Evolutionary conservation across 176 grass and related monocot species (phyloP).

Genomic region (Alopecurus myosuroides): DNA sequence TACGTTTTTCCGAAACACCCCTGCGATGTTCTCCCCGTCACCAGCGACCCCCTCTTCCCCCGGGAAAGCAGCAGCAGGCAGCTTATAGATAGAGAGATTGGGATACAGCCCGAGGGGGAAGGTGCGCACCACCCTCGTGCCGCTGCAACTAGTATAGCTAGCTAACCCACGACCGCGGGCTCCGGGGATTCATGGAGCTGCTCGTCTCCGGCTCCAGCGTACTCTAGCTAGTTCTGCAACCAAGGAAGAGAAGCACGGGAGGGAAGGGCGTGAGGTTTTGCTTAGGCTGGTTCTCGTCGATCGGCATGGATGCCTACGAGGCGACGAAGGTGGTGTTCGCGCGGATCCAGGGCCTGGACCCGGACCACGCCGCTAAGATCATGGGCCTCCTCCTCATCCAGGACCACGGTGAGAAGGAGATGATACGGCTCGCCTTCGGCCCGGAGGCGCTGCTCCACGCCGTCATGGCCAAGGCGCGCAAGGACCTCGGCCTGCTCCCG

Average conservation of each 20-base stretch:
- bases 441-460: constrained; percentile 79
- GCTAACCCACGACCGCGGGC: neutral
- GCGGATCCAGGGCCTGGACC: constrained; percentile 89
- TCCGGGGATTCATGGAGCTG: constrained; percentile 30
- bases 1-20: neutral
- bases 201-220: neutral
- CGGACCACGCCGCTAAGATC: constrained; percentile 92
- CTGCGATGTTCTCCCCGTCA: neutral
- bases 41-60: neutral
- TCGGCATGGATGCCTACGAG: constrained; percentile 88
- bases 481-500: constrained; percentile 63
- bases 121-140: constrained; percentile 30
- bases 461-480: constrained; percentile 72
- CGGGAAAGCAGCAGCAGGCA: neutral
- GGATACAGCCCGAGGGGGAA: constrained; percentile 32
- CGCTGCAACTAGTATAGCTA: neutral
- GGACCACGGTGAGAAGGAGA: constrained; percentile 99
- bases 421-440: constrained; percentile 94
- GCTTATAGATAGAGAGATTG: constrained; percentile 32
- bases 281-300: neutral
- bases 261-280: neutral
- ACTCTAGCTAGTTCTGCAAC: neutral
- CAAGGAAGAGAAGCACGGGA: neutral
- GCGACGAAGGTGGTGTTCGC: constrained; percentile 97
- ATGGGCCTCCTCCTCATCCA: constrained; percentile 89